A percentile compares a stretch with the other conserved stretches of the same genome.
Conservation (phyloP, 139 green algal species). For the Chlamydomonas eustigma region DNA sequence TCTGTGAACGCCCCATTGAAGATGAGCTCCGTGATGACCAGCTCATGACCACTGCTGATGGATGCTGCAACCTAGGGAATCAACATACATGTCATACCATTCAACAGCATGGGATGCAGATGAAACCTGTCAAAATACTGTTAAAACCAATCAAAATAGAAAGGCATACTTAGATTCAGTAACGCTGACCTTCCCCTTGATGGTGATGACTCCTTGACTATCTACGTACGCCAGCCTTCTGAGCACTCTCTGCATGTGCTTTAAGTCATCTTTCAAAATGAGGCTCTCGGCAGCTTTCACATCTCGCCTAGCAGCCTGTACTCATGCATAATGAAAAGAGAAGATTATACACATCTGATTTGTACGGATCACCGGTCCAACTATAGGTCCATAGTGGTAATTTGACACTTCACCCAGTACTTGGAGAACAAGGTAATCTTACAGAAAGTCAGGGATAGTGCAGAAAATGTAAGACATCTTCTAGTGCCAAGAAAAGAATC, state of each 20-base stretch:
- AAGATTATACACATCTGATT: too few species aligned
- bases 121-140: too few species aligned
- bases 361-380: too few species aligned
- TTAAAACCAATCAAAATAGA: too few species aligned
- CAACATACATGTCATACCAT: background rate
- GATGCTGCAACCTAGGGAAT: background rate
- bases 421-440: too few species aligned
- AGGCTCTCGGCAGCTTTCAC: conserved; percentile 46
- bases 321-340: too few species aligned
- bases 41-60: conserved; percentile 54
- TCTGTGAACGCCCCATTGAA: conserved; percentile 64
- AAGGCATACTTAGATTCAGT: too few species aligned
- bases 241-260: conserved; percentile 52
- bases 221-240: conserved; percentile 53
- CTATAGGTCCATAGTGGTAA: too few species aligned
- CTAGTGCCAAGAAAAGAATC: too few species aligned
- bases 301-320: conserved; percentile 42
- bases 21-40: conserved; percentile 76
- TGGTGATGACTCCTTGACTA: conserved; percentile 51
- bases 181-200: conserved; percentile 63
- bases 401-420: too few species aligned
- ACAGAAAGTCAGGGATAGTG: too few species aligned
- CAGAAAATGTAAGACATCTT: too few species aligned
- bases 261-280: conserved; percentile 69
- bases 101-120: conserved; percentile 34